Base-by-base conservation (phyloP, 2,329 filamentous ascomycete genomes). In the Xylariaceae sp. region DNA sequence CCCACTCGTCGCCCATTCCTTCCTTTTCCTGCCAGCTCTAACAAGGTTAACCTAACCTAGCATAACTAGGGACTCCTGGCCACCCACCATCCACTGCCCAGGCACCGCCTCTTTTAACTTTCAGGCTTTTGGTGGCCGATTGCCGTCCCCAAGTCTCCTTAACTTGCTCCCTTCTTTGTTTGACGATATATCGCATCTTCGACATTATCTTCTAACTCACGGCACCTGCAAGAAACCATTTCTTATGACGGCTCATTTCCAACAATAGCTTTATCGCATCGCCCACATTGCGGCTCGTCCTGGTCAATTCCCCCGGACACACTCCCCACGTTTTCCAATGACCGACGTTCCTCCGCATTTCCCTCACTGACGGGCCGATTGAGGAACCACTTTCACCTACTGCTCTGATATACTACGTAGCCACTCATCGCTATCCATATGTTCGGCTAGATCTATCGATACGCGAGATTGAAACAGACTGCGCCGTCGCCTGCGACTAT, bases 321-420 rank as follows among this genome's bases (percentile, higher is more conserved):
- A 38, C 46, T 52, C 52, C 51, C 53, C 53, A 52, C 52, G 53
- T 54, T 54, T 54, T 47, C 47, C 47, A 43, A 55, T 52, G 50
- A 52, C 43, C 44, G 36, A 33, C 44, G 28, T 51, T 42, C 55
- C 55, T 57, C 56, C 56, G 52, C 55, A 57, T 55, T 52, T 51
- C 48, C 51, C 50, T 48, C 50, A 51, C 36, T 50, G 50, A 59
- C 57, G 57, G 57, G 57, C 56, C 56, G 56, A 60, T 59, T 60
- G 56, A 50, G 31, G 50, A 53, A 38, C 43, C 41, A 40, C 49
- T 50, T 50, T 50, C 36, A 38, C 31, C 38, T 26, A 31, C 17
- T 29, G 50, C 41, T 36, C 46, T 46, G 46, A 11, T 24, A 50
- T 44, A 52, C 46, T 48, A 41, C 44, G 47, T 46, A 45, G 43